Base-by-base conservation (phyloP, 1,284 basidiomycete species). In the Sanguinoderma infundibulare region DNA sequence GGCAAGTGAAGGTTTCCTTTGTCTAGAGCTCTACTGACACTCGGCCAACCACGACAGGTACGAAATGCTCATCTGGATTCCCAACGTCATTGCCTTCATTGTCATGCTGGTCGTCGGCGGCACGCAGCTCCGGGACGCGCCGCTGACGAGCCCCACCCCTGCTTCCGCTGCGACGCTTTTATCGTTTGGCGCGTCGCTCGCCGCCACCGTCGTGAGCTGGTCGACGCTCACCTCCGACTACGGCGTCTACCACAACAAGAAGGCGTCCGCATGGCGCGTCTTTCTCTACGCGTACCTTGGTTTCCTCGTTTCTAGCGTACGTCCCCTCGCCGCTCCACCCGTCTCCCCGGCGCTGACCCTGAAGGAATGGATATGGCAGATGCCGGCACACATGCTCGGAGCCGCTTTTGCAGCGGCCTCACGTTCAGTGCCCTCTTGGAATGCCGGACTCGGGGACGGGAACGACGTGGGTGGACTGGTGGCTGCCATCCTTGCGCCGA, bases 21-120 rank as follows among this genome's bases (percentile, higher is more conserved):
- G 22, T 30, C 20, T 14, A 15, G 34, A 22, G 32, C 49, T 0
- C 14, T 7, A 39, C 15, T 26, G 8, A 24, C 24, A n/a, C 17
- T 24, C 6, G 8, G 7, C 53, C 47, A 10, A 34, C 44, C 10
- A 32, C 20, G 12, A 36, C 55, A 77, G 73, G 72, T 81, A 87
- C 66, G 87, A 91, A 67, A 82, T 80, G 44, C 72, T 85, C 54
- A 81, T 85, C 14, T 92, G 89, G 86, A 74, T 91, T 12, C 90
- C 90, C 14, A 86, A 89, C 64, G 75, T 87, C 38, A 75, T 93
- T 42, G 77, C 85, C 17, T 90, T 90, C 75, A 78, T 91, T 63
- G 80, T 86, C 39, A 83, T 92, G 70, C 77, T 89, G 42, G 87
- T 84, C 0, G 74, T 89, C 3, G 87, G 86, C 2, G 80, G 79